Conservation (phyloP, 768 basidiomycete genomes). For the Lactifluus echinatus region DNA sequence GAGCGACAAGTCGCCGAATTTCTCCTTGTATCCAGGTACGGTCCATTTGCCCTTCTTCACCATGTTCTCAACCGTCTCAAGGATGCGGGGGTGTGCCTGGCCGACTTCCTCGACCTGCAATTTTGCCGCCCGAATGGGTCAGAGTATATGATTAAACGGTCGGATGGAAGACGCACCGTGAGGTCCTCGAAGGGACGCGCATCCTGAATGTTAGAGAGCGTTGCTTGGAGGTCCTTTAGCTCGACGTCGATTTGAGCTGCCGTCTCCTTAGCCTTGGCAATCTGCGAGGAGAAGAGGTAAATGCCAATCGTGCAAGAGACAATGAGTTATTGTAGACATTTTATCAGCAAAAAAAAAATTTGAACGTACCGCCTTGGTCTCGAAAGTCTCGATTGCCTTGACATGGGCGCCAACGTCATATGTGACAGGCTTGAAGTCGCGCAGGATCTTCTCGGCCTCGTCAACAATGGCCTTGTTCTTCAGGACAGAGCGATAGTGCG, state of each 20-base stretch:
- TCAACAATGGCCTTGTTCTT: conserved; percentile 91
- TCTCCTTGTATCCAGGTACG: conserved; percentile 95
- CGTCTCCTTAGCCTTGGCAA: conserved; percentile 84
- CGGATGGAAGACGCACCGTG: conserved; percentile 48
- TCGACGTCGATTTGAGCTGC: conserved; percentile 85
- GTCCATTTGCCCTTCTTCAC: conserved; percentile 97
- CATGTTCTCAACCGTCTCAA: conserved; percentile 89
- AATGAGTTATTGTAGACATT: not conserved
- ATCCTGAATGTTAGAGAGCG: conserved; percentile 93
- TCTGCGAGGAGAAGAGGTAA: conserved; percentile 38
- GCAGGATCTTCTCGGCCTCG: conserved; percentile 84
- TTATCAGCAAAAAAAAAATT: conserved; percentile 7
- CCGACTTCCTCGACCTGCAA: conserved; percentile 79
- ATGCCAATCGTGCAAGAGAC: too few species aligned
- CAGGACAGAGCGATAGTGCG: conserved; percentile 82
- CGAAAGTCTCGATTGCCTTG: conserved; percentile 95
- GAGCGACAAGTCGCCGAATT: conserved; percentile 90
- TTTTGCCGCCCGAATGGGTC: not conserved
- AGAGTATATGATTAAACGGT: not conserved
- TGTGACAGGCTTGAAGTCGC: conserved; percentile 86
- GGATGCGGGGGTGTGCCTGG: conserved; percentile 86
- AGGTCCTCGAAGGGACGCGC: conserved; percentile 97
- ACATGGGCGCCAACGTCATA: conserved; percentile 86
- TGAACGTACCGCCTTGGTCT: conserved; percentile 81
- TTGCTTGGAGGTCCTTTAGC: conserved; percentile 83